phyloP scores from a whole-genome alignment of 345 rosid genomes.

The Bretschneidera sinensis region DNA sequence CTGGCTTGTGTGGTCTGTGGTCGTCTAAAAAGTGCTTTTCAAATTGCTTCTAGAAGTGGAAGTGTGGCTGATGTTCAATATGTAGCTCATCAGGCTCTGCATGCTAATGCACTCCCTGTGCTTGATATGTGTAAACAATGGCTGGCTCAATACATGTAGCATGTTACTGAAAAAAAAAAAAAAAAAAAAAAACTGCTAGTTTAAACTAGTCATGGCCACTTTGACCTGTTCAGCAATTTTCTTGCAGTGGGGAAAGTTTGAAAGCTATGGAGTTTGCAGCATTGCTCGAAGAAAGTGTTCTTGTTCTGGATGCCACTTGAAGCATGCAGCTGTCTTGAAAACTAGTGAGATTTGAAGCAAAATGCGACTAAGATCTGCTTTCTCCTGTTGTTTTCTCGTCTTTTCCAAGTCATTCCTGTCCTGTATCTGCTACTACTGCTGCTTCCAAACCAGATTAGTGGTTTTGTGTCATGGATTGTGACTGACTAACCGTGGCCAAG shows the following conservation, averaged over 20 bases:
- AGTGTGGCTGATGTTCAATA: conserved; percentile 98
- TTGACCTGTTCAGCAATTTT: neutral
- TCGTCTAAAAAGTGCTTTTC: conserved; percentile 95
- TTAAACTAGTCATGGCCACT: neutral
- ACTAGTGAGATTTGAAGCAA: neutral
- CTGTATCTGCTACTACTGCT: neutral
- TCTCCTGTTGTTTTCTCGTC: neutral
- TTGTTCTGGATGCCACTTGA: neutral
- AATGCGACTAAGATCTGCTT: no score
- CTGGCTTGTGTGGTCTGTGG: conserved; percentile 97
- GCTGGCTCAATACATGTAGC: conserved; percentile 81
- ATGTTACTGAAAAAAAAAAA: conserved; percentile 1
- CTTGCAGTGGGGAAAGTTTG: neutral
- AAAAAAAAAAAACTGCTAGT: neutral
- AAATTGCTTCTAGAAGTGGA: conserved; percentile 90
- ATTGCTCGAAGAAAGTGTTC: neutral
- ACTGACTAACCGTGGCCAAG: no score
- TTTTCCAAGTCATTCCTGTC: neutral
- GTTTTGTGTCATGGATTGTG: no score
- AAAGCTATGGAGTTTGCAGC: conserved; percentile 6
- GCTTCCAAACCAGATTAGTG: no score
- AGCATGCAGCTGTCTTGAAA: neutral
- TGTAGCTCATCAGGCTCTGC: conserved; percentile 96
- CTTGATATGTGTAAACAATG: conserved; percentile 97
- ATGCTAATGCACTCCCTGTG: conserved; percentile 90